These are phyloP conservation scores for Suhomyces ambrosiae DNA, from an alignment of 1,139 yeast species.

Conservation along the genomic window DNA sequence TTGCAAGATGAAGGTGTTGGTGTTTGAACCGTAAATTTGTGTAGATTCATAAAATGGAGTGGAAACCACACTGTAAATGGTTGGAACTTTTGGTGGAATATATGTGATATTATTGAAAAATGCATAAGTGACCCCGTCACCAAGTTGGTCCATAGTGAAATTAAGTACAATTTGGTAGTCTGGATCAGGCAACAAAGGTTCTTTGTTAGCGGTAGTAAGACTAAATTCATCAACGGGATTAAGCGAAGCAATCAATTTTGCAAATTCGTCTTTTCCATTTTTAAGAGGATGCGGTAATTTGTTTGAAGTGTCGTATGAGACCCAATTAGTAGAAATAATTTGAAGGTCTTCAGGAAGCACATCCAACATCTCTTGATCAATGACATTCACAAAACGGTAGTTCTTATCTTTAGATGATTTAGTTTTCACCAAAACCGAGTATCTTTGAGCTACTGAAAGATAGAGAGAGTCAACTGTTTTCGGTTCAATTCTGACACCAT, in stretches of 20 bases:
- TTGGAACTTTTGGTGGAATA: slow-evolving; percentile 66
- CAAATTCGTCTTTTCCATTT: slow-evolving; percentile 19
- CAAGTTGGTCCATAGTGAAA: slow-evolving; percentile 67
- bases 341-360: slow-evolving; percentile 54
- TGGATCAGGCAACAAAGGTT: slow-evolving; percentile 52
- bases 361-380: slow-evolving; percentile 72
- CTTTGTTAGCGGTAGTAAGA: slow-evolving; percentile 49
- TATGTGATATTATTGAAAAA: slow-evolving; percentile 71
- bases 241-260: slow-evolving; percentile 22
- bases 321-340: slow-evolving; percentile 55
- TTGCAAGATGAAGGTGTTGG: slow-evolving; percentile 62
- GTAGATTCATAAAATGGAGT: slow-evolving; percentile 47
- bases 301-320: slow-evolving; percentile 48
- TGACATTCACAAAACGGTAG: slow-evolving; percentile 61
- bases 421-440: slow-evolving; percentile 61
- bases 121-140: slow-evolving; percentile 74
- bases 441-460: slow-evolving; percentile 72
- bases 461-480: slow-evolving; percentile 58
- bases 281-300: slow-evolving; percentile 21
- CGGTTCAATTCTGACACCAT: slow-evolving; percentile 68
- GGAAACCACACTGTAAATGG: slow-evolving; percentile 59
- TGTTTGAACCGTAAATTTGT: slow-evolving; percentile 66
- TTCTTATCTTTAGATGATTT: slow-evolving; percentile 46
- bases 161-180: slow-evolving; percentile 61
- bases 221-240: slow-evolving; percentile 56